Percentiles rank a stretch among this genome's conserved stretches.
Evolutionary conservation across 176 grass and related monocot species (phyloP).

Genomic region (Oryza officinalis): DNA sequence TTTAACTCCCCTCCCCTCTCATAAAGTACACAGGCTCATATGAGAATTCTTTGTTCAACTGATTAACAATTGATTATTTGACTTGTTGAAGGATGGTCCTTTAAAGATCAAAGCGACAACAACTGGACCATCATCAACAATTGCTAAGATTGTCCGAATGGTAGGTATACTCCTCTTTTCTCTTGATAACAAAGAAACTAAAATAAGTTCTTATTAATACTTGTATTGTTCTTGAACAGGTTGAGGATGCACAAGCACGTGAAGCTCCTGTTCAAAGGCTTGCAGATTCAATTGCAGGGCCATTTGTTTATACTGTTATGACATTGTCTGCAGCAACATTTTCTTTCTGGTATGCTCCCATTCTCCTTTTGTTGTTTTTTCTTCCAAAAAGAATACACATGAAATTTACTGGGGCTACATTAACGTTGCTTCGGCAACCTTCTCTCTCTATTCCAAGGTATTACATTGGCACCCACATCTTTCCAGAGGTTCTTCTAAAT

Average conservation of each 20-base stretch:
- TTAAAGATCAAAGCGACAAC: slow-evolving; percentile 81
- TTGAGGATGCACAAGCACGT: slow-evolving; percentile 92
- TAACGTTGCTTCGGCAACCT: not conserved
- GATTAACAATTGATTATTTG: slow-evolving; percentile 20
- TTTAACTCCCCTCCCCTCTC: not conserved
- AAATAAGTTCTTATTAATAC: not conserved
- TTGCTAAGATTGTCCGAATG: slow-evolving; percentile 97
- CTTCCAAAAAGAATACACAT: not conserved
- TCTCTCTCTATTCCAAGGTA: slow-evolving; percentile 57
- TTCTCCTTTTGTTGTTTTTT: slow-evolving; percentile 29
- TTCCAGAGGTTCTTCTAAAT: slow-evolving; percentile 92
- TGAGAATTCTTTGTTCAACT: slow-evolving; percentile 8
- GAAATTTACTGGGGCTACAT: slow-evolving; percentile 5
- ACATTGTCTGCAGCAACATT: slow-evolving; percentile 80
- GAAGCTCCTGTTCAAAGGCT: slow-evolving; percentile 96
- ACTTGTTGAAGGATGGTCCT: slow-evolving; percentile 76
- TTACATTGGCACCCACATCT: slow-evolving; percentile 76
- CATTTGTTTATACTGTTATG: slow-evolving; percentile 97
- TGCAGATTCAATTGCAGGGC: slow-evolving; percentile 94
- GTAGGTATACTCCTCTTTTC: slow-evolving; percentile 36
- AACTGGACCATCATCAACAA: slow-evolving; percentile 87
- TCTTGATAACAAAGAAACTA: not conserved
- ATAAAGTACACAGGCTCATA: not conserved
- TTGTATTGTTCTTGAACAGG: slow-evolving; percentile 49
- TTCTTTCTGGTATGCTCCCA: slow-evolving; percentile 67